These are phyloP conservation scores for Hypoxylon sp. DNA, from an alignment of 2,329 filamentous ascomycete species.

Conservation along the genomic window DNA sequence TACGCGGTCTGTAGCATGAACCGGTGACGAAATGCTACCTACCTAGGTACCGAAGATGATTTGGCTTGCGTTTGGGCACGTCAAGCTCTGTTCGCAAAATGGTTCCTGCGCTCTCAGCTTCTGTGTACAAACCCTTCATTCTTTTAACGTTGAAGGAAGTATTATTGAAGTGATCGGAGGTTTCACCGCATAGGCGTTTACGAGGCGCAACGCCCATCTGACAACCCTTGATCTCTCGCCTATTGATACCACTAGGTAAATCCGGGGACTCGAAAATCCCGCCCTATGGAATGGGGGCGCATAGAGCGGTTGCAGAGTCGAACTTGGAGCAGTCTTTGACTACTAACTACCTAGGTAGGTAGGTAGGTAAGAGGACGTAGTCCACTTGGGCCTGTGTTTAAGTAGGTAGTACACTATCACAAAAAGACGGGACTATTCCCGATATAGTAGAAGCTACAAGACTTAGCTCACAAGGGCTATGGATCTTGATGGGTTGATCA, in stretches of 20 bases:
- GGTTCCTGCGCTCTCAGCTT: conserved; percentile 17
- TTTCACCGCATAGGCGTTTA: conserved; percentile 45
- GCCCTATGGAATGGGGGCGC: conserved; percentile 28
- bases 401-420: conserved; percentile 26
- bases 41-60: too few species aligned
- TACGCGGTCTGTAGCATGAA: conserved; percentile 29
- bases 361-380: conserved; percentile 20
- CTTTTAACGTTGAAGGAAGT: conserved; percentile 1
- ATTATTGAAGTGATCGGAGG: conserved; percentile 25
- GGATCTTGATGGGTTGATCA: conserved; percentile 34
- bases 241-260: conserved; percentile 20
- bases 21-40: conserved; percentile 17
- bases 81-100: conserved; percentile 19
- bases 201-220: conserved; percentile 32
- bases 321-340: conserved; percentile 21
- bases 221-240: conserved; percentile 28
- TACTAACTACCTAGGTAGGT: too few species aligned
- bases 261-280: conserved; percentile 14
- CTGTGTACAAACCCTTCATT: background rate
- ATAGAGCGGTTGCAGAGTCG: conserved; percentile 41
- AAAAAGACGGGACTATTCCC: conserved; percentile 41
- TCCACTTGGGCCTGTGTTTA: conserved; percentile 10
- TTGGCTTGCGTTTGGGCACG: conserved; percentile 8
- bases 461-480: conserved; percentile 12
- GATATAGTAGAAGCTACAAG: conserved; percentile 28